phyloP scores from a whole-genome alignment of 1,284 basidiomycete genomes.

The Ustilago trichophora region DNA sequence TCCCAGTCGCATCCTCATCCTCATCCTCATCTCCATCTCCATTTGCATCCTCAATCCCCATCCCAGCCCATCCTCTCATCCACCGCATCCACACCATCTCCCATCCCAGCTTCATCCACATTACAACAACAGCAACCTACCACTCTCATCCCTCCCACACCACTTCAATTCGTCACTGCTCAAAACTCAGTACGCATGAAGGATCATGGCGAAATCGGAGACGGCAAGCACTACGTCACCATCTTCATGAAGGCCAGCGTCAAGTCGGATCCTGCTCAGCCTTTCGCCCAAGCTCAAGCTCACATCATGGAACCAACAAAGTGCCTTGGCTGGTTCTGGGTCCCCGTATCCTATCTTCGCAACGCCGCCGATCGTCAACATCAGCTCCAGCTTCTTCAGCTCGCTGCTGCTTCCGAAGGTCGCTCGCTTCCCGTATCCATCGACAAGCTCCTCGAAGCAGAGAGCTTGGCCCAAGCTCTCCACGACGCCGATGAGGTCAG shows the following conservation, averaged over 20 bases:
- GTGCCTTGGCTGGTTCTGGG: slow-evolving; percentile 63
- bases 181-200: slow-evolving; percentile 47
- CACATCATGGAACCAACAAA: slow-evolving; percentile 60
- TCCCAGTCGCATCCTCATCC: slow-evolving; percentile 2
- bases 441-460: slow-evolving; percentile 44
- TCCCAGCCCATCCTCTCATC: slow-evolving; percentile 11
- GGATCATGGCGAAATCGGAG: slow-evolving; percentile 25
- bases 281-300: slow-evolving; percentile 11
- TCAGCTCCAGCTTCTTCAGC: slow-evolving; percentile 30
- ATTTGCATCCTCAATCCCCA: slow-evolving; percentile 12
- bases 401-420: slow-evolving; percentile 24
- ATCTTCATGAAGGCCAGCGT: slow-evolving; percentile 58
- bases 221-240: slow-evolving; percentile 63
- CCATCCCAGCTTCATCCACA: not conserved
- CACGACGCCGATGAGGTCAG: slow-evolving; percentile 22
- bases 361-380: slow-evolving; percentile 27
- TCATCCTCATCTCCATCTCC: slow-evolving; percentile 11
- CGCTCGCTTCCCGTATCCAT: slow-evolving; percentile 42
- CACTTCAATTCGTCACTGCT: slow-evolving; percentile 46
- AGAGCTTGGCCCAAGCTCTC: slow-evolving; percentile 37
- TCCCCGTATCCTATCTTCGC: slow-evolving; percentile 39
- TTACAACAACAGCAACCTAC: too few relatives aligned
- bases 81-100: slow-evolving; percentile 10
- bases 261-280: slow-evolving; percentile 9
- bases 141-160: slow-evolving; percentile 4